Conservation (phyloP, 495 filamentous ascomycete species). For the Talaromyces adpressus region DNA sequence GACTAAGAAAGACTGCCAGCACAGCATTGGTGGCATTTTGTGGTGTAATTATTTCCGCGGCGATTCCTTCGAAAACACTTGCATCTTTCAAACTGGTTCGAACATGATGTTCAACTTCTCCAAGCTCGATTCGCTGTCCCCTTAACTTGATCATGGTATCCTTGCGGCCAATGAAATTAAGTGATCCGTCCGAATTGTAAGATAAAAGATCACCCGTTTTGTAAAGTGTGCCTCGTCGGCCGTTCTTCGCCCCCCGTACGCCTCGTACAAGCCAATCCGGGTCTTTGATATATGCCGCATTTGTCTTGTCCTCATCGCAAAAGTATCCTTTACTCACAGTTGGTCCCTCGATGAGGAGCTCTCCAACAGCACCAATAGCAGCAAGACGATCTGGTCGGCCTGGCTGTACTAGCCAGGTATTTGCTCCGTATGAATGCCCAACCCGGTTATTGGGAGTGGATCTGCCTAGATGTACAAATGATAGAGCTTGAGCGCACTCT, state of each 20-base stretch:
- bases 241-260: constrained; percentile 29
- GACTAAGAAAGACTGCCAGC: background rate
- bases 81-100: constrained; percentile 45
- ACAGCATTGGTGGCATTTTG: background rate
- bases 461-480: background rate
- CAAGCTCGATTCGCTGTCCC: constrained; percentile 47
- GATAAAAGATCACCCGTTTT: constrained; percentile 48
- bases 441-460: background rate
- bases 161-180: constrained; percentile 41
- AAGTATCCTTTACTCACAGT: constrained; percentile 14
- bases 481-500: constrained; percentile 26
- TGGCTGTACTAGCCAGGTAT: constrained; percentile 14
- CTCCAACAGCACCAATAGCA: constrained; percentile 37
- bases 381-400: constrained; percentile 23
- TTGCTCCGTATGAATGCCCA: background rate
- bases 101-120: constrained; percentile 48
- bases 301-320: background rate
- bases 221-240: constrained; percentile 36
- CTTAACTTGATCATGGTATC: constrained; percentile 47
- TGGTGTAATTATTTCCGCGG: constrained; percentile 8
- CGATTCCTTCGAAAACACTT: constrained; percentile 34
- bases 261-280: constrained; percentile 21
- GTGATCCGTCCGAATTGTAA: constrained; percentile 36
- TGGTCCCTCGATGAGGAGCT: constrained; percentile 29
- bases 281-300: background rate